Evolutionary conservation across 306 rosid genomes (phyloP).

Genomic region (Cicer yamashitae): DNA sequence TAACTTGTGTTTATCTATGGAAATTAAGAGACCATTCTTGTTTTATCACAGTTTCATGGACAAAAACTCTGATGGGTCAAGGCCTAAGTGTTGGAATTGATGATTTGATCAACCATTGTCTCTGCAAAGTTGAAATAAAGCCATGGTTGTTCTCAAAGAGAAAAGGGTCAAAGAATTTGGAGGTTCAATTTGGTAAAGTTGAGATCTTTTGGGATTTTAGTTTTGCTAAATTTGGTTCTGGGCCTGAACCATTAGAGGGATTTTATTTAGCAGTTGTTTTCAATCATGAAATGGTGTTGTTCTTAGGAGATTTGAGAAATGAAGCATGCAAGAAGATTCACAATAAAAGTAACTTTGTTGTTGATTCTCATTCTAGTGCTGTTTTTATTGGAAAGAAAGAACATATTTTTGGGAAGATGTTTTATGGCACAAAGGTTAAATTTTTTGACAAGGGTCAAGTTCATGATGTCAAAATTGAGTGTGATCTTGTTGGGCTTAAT

Average conservation of each 20-base stretch:
- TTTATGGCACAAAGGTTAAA: conserved; percentile 68
- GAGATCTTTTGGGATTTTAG: conserved; percentile 79
- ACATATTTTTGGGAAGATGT: conserved; percentile 80
- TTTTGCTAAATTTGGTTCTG: conserved; percentile 76
- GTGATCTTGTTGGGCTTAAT: conserved; percentile 67
- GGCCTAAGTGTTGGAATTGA: conserved; percentile 76
- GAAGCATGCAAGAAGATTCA: conserved; percentile 70
- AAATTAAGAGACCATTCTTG: conserved; percentile 57
- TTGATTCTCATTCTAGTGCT: conserved; percentile 48
- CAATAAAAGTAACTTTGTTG: neutral
- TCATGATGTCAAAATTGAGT: conserved; percentile 83
- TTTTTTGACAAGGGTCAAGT: conserved; percentile 76
- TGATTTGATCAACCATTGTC: conserved; percentile 61
- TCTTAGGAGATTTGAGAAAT: conserved; percentile 75
- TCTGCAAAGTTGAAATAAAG: conserved; percentile 79
- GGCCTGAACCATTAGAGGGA: conserved; percentile 82
- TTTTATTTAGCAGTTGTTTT: conserved; percentile 67
- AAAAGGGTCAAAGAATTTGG: conserved; percentile 76
- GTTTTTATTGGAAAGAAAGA: conserved; percentile 76
- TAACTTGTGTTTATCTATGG: conserved; percentile 81
- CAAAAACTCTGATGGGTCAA: conserved; percentile 85
- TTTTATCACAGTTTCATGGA: conserved; percentile 84
- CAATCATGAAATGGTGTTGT: conserved; percentile 64
- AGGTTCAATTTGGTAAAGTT: conserved; percentile 60
- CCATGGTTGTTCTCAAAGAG: conserved; percentile 91